Base-by-base conservation (phyloP, 768 basidiomycete species). In the Leccinum longicurvipes region DNA sequence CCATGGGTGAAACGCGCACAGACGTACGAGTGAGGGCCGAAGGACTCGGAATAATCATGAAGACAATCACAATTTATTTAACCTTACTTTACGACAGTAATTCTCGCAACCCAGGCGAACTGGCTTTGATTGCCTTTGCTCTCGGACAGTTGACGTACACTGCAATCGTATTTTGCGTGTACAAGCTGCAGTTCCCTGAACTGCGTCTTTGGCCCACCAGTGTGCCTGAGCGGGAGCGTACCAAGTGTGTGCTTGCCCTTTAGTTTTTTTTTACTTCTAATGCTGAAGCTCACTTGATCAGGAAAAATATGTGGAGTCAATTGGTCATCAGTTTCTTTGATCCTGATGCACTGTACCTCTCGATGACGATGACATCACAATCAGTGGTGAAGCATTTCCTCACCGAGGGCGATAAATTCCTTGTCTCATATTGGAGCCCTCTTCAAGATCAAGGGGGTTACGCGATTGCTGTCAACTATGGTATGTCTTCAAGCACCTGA, bases 381-480 rank as follows among this genome's bases (percentile, higher is more conserved):
- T 93, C 90, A 1, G 60, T 97, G 3, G 78, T 98, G 59, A 99
- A 99, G 70, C 97, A 98, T 70, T 82, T 98, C 60, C 76, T 99
- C 25, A 98, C 96, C 0, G 97, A 98, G 66, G 93, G 92, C 4
- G 97, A 99, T 70, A 93, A 97, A 65, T 75, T 98, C 44, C 80
- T 96, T 11, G 78, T 99, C 17, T 91, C 91, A 0, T 83, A 82
- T 68, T 84, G 92, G 65, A 93, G 93, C 56, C 85, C 89, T 28
- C 73, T 96, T 49, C 77, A 84, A 46, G 89, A 95, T 67, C 94
- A 98, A 72, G 96, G 93, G 4, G 95, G 93, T 2, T 98, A 97
- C 69, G 96, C 95, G 0, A 78, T 98, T 12, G 96, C 97, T 12
- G 87, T 89, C 36, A 98, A 98, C 71, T 99, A 98, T 67, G 97